A percentile compares a stretch with the other conserved stretches of the same genome.
phyloP scores from a whole-genome alignment of 768 basidiomycete species.

The Hygrophoropsis aurantiaca region DNA sequence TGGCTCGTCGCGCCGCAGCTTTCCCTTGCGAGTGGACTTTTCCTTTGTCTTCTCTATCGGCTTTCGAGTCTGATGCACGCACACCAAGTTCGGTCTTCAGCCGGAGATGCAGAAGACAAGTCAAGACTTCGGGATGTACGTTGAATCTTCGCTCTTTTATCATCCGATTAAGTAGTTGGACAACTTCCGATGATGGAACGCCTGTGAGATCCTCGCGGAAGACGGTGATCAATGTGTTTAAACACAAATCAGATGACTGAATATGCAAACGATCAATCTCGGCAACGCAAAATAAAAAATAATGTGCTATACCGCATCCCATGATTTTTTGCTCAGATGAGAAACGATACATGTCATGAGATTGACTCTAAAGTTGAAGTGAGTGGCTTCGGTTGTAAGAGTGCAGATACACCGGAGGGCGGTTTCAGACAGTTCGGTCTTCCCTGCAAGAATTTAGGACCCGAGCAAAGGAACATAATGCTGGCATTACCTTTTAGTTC shows the following conservation, averaged over 20 bases:
- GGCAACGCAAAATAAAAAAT: conserved; percentile 9
- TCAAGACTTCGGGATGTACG: conserved; percentile 85
- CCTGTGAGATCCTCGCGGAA: conserved; percentile 85
- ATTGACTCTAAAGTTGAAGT: conserved; percentile 96
- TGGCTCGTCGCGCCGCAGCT: conserved; percentile 43
- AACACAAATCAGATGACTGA: conserved; percentile 84
- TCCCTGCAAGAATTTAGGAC: conserved; percentile 43
- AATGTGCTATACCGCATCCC: conserved; percentile 72
- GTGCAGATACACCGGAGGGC: conserved; percentile 88
- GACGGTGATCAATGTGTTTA: conserved; percentile 76
- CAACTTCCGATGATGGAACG: conserved; percentile 78
- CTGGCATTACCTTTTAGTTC: conserved; percentile 73
- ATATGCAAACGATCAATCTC: conserved; percentile 10
- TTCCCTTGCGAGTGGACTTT: conserved; percentile 46
- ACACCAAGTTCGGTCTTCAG: conserved; percentile 84
- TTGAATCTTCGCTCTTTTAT: conserved; percentile 90
- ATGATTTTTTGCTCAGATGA: conserved; percentile 78
- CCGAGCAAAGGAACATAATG: conserved; percentile 9
- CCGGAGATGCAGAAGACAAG: conserved; percentile 81
- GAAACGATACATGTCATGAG: conserved; percentile 86
- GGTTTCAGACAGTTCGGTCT: conserved; percentile 62
- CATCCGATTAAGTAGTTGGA: conserved; percentile 92
- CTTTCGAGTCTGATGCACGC: conserved; percentile 70
- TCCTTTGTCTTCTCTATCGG: conserved; percentile 50
- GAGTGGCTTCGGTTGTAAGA: conserved; percentile 76